phyloP scores from a whole-genome alignment of 495 filamentous ascomycete genomes.

The Mytilinidion resinicola region DNA sequence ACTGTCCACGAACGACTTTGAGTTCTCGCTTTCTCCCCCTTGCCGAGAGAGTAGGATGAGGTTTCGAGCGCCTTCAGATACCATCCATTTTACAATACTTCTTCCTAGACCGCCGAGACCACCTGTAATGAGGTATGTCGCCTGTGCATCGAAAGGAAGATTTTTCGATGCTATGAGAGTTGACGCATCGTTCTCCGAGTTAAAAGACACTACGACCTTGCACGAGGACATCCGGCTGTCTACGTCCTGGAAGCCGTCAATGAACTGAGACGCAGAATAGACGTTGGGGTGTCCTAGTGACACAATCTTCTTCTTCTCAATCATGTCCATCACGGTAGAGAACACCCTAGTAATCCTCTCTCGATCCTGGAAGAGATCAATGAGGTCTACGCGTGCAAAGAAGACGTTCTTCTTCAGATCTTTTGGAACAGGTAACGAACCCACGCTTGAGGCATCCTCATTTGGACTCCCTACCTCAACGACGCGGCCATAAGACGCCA shows the following conservation, averaged over 20 bases:
- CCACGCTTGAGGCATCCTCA: background rate
- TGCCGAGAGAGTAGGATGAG: background rate
- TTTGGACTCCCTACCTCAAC: slow-evolving; percentile 11
- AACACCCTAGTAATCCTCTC: background rate
- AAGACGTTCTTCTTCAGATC: slow-evolving; percentile 7
- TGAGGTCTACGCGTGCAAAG: slow-evolving; percentile 2
- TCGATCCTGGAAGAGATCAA: background rate
- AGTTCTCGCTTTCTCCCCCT: background rate
- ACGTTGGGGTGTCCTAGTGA: background rate
- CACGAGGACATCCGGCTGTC: background rate
- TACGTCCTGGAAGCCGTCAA: background rate
- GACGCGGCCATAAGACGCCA: slow-evolving; percentile 1
- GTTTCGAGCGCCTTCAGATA: background rate
- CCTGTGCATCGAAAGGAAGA: background rate
- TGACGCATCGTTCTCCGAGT: background rate
- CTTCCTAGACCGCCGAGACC: background rate
- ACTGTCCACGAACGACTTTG: too few relatives aligned
- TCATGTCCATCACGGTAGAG: background rate
- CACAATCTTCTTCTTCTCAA: background rate
- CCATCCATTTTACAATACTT: background rate
- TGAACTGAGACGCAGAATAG: background rate
- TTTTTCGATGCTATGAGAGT: background rate
- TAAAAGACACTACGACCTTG: background rate
- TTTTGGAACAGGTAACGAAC: slow-evolving; percentile 1
- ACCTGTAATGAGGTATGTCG: background rate